Evolutionary conservation across 371 early-diverging fungal genomes (phyloP).

Genomic region (Mucor saturninus): DNA sequence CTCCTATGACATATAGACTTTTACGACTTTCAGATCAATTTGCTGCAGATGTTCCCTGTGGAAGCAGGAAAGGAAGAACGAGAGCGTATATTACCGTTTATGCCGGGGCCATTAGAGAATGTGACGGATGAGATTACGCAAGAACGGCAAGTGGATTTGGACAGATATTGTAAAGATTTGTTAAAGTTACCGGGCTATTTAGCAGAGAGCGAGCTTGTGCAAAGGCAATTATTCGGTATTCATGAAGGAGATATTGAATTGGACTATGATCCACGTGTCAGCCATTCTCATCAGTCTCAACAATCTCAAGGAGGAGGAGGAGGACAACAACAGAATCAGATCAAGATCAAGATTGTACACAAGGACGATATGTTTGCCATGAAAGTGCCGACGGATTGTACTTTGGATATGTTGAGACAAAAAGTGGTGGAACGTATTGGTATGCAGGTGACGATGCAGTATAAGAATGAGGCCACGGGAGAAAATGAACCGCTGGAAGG

Average conservation of each 20-base stretch:
- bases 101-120: conserved; percentile 62
- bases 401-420: conserved; percentile 51
- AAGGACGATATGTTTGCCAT: conserved; percentile 74
- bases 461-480: conserved; percentile 33
- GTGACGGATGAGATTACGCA: conserved; percentile 58
- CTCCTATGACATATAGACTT: conserved; percentile 51
- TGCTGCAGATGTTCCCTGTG: conserved; percentile 68
- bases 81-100: conserved; percentile 69
- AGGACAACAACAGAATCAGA: conserved; percentile 20
- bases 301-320: background rate
- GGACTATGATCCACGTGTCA: conserved; percentile 35
- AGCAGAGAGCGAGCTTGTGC: conserved; percentile 51
- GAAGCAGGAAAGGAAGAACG: conserved; percentile 69
- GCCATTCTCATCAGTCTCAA: background rate
- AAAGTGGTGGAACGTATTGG: conserved; percentile 62
- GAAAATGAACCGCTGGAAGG: conserved; percentile 31
- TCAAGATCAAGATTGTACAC: conserved; percentile 70
- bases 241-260: conserved; percentile 66
- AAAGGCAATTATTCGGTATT: conserved; percentile 60
- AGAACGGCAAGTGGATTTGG: conserved; percentile 59
- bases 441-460: conserved; percentile 19
- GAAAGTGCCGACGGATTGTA: conserved; percentile 61
- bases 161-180: conserved; percentile 69
- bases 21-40: conserved; percentile 71
- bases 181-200: conserved; percentile 61